Evolutionary conservation across 768 basidiomycete genomes (phyloP).

Genomic region (Boletus tomentosulus): DNA sequence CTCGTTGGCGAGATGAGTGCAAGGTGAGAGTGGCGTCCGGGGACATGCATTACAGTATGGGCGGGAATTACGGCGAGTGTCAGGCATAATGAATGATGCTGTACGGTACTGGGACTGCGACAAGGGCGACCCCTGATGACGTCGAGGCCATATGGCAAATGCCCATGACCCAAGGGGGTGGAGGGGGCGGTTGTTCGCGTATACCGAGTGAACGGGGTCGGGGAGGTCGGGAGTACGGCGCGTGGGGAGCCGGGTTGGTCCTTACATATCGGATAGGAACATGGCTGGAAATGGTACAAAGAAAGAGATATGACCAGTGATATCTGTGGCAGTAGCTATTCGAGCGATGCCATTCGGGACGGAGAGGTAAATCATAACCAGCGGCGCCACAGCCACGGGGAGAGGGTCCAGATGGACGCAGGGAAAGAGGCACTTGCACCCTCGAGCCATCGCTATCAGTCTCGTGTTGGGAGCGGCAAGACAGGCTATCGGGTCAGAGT

Average conservation of each 20-base stretch:
- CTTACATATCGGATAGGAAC: constrained; percentile 3
- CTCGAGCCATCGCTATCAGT: neutral
- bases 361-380: constrained; percentile 22
- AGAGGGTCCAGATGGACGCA: neutral
- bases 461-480: neutral
- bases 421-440: neutral
- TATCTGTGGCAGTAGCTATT: neutral
- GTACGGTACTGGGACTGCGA: neutral
- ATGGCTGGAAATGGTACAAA: constrained; percentile 3
- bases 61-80: neutral
- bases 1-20: neutral
- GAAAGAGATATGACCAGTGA: neutral
- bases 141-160: neutral
- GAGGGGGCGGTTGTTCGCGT: neutral
- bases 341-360: neutral
- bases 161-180: neutral
- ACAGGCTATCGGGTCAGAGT: constrained; percentile 19
- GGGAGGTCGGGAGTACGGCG: neutral
- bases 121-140: neutral
- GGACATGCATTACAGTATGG: neutral
- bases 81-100: neutral
- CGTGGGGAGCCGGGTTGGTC: constrained; percentile 9
- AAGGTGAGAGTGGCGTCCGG: neutral
- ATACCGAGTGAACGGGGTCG: neutral
- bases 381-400: constrained; percentile 19